Evolutionary conservation across 2,329 filamentous ascomycete species (phyloP).

Genomic region (Fusarium temperatum): DNA sequence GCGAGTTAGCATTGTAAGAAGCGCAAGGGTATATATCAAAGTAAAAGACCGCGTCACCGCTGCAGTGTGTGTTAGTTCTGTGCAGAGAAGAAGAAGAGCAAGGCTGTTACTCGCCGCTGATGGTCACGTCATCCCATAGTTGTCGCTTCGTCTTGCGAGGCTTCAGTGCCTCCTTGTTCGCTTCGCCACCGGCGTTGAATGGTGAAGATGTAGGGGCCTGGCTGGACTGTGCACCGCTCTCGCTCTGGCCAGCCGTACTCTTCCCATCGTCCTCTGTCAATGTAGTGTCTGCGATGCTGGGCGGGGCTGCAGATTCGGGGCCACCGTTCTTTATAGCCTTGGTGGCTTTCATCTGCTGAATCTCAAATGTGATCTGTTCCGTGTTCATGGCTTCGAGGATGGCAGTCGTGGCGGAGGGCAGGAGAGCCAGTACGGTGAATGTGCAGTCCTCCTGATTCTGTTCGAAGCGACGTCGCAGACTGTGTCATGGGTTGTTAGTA

Average conservation of each 20-base stretch:
- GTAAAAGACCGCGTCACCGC: constrained; percentile 92
- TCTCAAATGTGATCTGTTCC: constrained; percentile 89
- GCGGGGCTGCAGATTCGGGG: constrained; percentile 62
- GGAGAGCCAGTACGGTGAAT: constrained; percentile 93
- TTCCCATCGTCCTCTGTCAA: constrained; percentile 83
- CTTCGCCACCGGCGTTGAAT: constrained; percentile 52
- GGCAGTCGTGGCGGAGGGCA: constrained; percentile 90
- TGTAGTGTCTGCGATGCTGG: constrained; percentile 74
- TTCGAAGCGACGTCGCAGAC: constrained; percentile 93
- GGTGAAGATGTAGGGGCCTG: constrained; percentile 70
- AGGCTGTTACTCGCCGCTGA: constrained; percentile 75
- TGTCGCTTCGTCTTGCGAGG: constrained; percentile 83
- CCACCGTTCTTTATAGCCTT: constrained; percentile 67
- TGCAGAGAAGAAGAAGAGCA: background rate
- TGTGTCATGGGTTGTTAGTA: constrained; percentile 49
- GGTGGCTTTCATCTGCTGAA: constrained; percentile 89
- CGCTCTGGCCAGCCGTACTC: constrained; percentile 78
- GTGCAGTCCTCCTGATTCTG: constrained; percentile 99
- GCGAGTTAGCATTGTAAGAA: constrained; percentile 90
- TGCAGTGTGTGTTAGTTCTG: constrained; percentile 48
- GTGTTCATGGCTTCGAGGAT: constrained; percentile 89
- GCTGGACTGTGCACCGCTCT: constrained; percentile 84
- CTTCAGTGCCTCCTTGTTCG: constrained; percentile 55
- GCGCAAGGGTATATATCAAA: constrained; percentile 86
- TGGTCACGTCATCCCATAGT: constrained; percentile 97